Conservation (phyloP, 257 asterid species). For the Salvia miltiorrhiza region DNA sequence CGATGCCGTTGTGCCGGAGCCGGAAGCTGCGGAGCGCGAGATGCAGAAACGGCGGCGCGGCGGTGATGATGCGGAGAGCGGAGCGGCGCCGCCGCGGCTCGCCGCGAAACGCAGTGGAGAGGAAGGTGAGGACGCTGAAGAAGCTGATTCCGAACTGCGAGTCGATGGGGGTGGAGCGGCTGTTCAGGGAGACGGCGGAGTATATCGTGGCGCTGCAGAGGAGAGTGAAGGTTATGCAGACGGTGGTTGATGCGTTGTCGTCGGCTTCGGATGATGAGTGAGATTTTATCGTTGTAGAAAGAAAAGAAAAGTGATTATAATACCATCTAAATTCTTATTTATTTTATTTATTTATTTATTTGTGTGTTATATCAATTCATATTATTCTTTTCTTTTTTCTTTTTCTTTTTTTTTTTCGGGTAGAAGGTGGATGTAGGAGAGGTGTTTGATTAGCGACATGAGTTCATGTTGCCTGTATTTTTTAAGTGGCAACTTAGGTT, state of each 20-base stretch:
- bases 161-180: constrained; percentile 41
- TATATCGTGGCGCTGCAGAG: constrained; percentile 50
- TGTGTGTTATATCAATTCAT: background rate
- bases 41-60: constrained; percentile 14
- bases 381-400: background rate
- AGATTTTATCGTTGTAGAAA: background rate
- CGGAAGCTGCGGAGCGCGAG: constrained; percentile 18
- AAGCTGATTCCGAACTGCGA: constrained; percentile 53
- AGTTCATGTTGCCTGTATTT: constrained; percentile 28
- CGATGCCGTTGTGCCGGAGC: constrained; percentile 17
- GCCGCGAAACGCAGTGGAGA: constrained; percentile 26
- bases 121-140: constrained; percentile 49
- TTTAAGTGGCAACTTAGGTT: constrained; percentile 13
- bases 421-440: background rate
- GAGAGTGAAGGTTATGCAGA: constrained; percentile 56
- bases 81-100: constrained; percentile 16
- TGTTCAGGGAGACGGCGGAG: constrained; percentile 56
- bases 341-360: background rate
- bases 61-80: constrained; percentile 38
- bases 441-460: constrained; percentile 5
- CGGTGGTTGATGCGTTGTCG: constrained; percentile 39
- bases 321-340: background rate
- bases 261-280: constrained; percentile 18
- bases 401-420: background rate
- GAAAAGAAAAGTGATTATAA: background rate